A percentile compares a stretch with the other conserved stretches of the same genome.
Evolutionary conservation across 495 filamentous ascomycete species (phyloP).

Genomic region (Annulohypoxylon nitens): DNA sequence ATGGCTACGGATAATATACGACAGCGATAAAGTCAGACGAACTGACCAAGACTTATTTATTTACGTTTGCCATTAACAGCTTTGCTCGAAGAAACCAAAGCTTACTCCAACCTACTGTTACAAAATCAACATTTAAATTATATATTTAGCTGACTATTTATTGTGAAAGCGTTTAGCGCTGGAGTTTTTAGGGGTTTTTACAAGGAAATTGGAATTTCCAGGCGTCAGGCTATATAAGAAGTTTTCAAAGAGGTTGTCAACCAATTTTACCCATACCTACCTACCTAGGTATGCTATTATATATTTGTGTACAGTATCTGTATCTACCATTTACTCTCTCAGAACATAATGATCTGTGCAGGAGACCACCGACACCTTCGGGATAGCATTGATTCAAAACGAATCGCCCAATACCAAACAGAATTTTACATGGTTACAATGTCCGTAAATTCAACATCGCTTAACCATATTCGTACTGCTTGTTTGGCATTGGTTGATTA

Average conservation of each 20-base stretch:
- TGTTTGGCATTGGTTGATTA: no score
- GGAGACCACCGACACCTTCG: not conserved
- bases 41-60: not conserved
- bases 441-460: not conserved
- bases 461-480: no score
- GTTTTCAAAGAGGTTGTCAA: not conserved
- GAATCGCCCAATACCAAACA: not conserved
- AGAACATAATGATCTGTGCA: not conserved
- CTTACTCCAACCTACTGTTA: not conserved
- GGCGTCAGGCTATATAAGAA: not conserved
- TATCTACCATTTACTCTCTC: not conserved
- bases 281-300: not conserved
- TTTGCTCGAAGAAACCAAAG: not conserved
- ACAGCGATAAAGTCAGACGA: not conserved
- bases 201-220: not conserved
- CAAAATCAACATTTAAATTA: not conserved
- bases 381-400: not conserved
- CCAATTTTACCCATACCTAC: not conserved
- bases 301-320: constrained; percentile 5
- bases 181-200: not conserved
- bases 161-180: not conserved
- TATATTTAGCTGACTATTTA: not conserved
- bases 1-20: not conserved
- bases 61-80: not conserved
- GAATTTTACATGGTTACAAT: not conserved